Base-by-base conservation (phyloP, 352 stramenopile species). In the Pythium oligandrum region DNA sequence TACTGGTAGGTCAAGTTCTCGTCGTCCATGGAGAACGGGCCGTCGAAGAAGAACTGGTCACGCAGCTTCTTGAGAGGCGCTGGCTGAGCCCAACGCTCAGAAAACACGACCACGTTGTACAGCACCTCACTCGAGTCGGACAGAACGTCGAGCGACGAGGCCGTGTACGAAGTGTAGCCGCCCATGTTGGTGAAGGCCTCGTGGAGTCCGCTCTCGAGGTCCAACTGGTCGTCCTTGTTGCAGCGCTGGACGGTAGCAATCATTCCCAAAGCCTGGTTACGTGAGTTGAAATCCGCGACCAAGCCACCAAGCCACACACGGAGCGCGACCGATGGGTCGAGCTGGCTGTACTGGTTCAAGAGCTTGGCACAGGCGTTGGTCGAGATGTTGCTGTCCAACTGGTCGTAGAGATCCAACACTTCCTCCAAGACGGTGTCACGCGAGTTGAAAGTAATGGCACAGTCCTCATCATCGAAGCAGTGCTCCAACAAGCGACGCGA, bases 81-180 rank as follows among this genome's bases (percentile, higher is more conserved):
- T 34, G 63, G 58, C 12, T 53, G 36, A 6, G 45, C 40, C 63
- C 63, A 70, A 11, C 44, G 42, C 46, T 70, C 63, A 4, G 58
- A 66, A 40, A 57, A 66, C 35, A 66, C 58, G 46, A 70, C 62
- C 3, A 64, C 6, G 30, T 51, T 56, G 48, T 64, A 68, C 30
- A 68, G 44, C 51, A 68, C 36, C 40, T 40, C 1, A 37, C 30
- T 58, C 40, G 38, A 5, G n/a, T 40, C 57, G 26, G 34, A 30
- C 5, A 64, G 12, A 4, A 33, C 40, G 12, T 64, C 51, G 8
- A 37, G 39, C 38, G 38, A 12, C 7, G 7, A 42, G 38, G 7
- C 38, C 12, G 33, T 5, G 33, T 57, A 39, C 6, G 48, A 11
- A 26, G 17, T 26, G 17, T 26, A 26, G 17, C 17, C 17, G 17